Evolutionary conservation across 768 basidiomycete species (phyloP).

Genomic region (Scleroderma citrinum): DNA sequence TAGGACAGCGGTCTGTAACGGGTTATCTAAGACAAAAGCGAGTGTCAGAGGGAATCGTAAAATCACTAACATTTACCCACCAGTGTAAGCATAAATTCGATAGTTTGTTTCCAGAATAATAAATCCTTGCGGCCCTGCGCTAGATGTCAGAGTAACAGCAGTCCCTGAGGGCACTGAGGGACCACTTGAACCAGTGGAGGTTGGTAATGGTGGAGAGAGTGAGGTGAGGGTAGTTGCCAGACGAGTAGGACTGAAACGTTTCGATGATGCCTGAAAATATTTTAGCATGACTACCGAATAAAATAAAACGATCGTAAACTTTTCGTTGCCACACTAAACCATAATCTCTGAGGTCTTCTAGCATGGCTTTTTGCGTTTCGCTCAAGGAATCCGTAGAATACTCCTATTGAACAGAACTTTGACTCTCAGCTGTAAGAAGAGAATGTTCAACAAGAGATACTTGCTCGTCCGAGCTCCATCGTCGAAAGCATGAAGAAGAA

Average conservation of each 20-base stretch:
- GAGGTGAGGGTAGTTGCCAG: constrained; percentile 93
- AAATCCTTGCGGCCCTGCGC: constrained; percentile 75
- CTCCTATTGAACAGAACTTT: constrained; percentile 46
- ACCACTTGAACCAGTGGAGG: constrained; percentile 31
- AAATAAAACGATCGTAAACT: constrained; percentile 35
- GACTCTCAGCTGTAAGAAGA: not conserved
- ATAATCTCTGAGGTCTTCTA: constrained; percentile 90
- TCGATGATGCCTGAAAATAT: constrained; percentile 53
- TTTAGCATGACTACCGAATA: constrained; percentile 7
- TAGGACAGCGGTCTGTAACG: constrained; percentile 91
- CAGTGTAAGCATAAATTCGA: constrained; percentile 95
- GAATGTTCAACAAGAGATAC: constrained; percentile 13
- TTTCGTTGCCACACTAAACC: constrained; percentile 87
- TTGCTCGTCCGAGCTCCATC: constrained; percentile 87
- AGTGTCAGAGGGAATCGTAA: constrained; percentile 7
- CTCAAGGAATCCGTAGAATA: constrained; percentile 82
- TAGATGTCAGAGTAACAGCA: constrained; percentile 35
- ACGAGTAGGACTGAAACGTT: constrained; percentile 90
- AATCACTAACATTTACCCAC: constrained; percentile 36
- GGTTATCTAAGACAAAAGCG: constrained; percentile 60
- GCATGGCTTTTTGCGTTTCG: constrained; percentile 76
- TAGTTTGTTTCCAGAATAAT: constrained; percentile 98
- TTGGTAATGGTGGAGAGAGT: constrained; percentile 74
- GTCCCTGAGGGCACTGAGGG: constrained; percentile 11
- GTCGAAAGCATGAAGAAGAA: constrained; percentile 97